Evolutionary conservation across 2,329 filamentous ascomycete genomes (phyloP).

Genomic region (Ophiocordyceps robertsii): DNA sequence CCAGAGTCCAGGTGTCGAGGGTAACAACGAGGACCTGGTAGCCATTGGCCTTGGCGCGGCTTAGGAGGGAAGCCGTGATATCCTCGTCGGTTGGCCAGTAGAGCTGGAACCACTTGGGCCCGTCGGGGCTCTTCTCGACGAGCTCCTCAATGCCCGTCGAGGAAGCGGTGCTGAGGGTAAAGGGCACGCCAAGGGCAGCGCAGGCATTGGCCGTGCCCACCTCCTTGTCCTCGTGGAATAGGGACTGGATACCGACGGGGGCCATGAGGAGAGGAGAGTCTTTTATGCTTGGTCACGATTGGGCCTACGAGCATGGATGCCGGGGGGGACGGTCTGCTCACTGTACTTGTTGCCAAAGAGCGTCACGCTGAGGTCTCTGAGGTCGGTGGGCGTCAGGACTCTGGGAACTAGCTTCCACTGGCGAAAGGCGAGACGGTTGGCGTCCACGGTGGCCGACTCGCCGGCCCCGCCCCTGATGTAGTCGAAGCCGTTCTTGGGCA

Average conservation of each 20-base stretch:
- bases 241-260: slow-evolving; percentile 55
- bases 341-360: slow-evolving; percentile 38
- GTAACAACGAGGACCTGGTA: slow-evolving; percentile 58
- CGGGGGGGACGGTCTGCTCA: slow-evolving; percentile 5
- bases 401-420: slow-evolving; percentile 38
- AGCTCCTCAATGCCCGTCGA: slow-evolving; percentile 53
- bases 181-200: slow-evolving; percentile 46
- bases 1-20: slow-evolving; percentile 55
- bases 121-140: slow-evolving; percentile 40
- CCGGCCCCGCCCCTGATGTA: slow-evolving; percentile 52
- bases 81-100: slow-evolving; percentile 60
- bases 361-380: slow-evolving; percentile 34
- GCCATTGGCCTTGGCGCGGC: slow-evolving; percentile 45
- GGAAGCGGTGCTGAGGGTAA: slow-evolving; percentile 53
- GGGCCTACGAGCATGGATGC: neutral
- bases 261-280: slow-evolving; percentile 39
- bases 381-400: slow-evolving; percentile 29
- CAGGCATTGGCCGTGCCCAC: slow-evolving; percentile 50
- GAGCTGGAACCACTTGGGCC: slow-evolving; percentile 57
- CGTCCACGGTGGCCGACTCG: slow-evolving; percentile 45
- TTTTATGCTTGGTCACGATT: slow-evolving; percentile 22
- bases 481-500: slow-evolving; percentile 36
- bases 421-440: slow-evolving; percentile 43
- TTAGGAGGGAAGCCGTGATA: slow-evolving; percentile 49
- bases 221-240: slow-evolving; percentile 54